A percentile compares a stretch with the other conserved stretches of the same genome.
These are phyloP conservation scores for Saturnispora sekii DNA, from an alignment of 805 yeast species.

Conservation along the genomic window DNA sequence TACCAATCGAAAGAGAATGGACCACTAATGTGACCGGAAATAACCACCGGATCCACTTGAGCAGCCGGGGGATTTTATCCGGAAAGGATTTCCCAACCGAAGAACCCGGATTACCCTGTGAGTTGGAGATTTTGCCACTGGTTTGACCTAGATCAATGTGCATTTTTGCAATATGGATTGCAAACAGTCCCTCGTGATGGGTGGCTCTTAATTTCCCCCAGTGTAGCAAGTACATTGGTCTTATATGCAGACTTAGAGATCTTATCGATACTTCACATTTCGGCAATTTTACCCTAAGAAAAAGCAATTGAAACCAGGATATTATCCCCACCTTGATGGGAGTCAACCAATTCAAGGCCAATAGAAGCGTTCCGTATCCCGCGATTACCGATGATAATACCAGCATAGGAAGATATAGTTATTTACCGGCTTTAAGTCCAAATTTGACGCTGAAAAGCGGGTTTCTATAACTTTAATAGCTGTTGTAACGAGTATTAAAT, in stretches of 20 bases:
- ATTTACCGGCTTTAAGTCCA: neutral
- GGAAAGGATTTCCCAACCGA: neutral
- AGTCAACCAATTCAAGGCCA: constrained; percentile 3
- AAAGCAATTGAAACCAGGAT: constrained; percentile 18
- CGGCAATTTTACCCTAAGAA: constrained; percentile 10
- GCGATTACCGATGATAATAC: neutral
- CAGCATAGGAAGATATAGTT: neutral
- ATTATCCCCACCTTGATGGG: constrained; percentile 15
- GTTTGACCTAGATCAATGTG: neutral
- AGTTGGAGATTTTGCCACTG: neutral
- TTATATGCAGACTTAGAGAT: constrained; percentile 14
- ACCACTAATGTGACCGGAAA: constrained; percentile 12
- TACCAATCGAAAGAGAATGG: constrained; percentile 7
- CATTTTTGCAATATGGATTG: constrained; percentile 10
- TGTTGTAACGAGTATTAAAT: no score
- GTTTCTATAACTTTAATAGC: no score
- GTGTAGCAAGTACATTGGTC: constrained; percentile 14
- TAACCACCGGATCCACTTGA: constrained; percentile 8
- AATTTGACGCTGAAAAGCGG: no score
- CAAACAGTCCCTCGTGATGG: constrained; percentile 14
- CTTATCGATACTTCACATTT: constrained; percentile 9
- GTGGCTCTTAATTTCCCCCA: constrained; percentile 9
- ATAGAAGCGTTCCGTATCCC: neutral
- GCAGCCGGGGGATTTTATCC: neutral
- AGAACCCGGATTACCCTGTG: neutral